These are phyloP conservation scores for Dictyostelium citrinum DNA, from an alignment of 78 protist genomes.

Conservation along the genomic window DNA sequence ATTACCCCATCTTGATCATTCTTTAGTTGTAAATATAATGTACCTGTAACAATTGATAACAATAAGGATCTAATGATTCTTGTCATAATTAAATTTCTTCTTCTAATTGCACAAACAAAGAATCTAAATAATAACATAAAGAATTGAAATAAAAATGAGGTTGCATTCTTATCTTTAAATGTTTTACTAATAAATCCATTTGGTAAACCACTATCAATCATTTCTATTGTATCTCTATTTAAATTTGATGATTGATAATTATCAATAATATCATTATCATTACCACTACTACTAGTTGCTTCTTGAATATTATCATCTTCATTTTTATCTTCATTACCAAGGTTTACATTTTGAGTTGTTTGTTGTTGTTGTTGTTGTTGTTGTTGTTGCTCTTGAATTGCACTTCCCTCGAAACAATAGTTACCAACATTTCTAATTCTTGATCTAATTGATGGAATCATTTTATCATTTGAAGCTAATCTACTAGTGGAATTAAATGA, in stretches of 20 bases:
- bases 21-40: slow-evolving; percentile 24
- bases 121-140: not conserved
- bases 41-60: slow-evolving; percentile 48
- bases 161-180: slow-evolving; percentile 14
- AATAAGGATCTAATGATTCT: slow-evolving; percentile 13
- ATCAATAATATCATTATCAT: slow-evolving; percentile 30
- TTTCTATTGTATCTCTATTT: not conserved
- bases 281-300: not conserved
- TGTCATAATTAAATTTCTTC: not conserved
- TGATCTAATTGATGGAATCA: not conserved
- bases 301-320: not conserved
- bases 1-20: slow-evolving; percentile 48
- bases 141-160: not conserved
- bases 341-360: not conserved
- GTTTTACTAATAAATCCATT: not conserved
- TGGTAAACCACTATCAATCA: not conserved
- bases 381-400: no score
- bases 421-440: not conserved
- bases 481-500: not conserved
- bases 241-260: not conserved
- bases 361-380: not conserved
- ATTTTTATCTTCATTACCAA: not conserved
- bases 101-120: slow-evolving; percentile 21
- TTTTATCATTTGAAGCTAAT: slow-evolving; percentile 19
- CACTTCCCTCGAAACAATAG: not conserved